Evolutionary conservation across 106 monocot genomes (phyloP).

Genomic region (Acorus gramineus): DNA sequence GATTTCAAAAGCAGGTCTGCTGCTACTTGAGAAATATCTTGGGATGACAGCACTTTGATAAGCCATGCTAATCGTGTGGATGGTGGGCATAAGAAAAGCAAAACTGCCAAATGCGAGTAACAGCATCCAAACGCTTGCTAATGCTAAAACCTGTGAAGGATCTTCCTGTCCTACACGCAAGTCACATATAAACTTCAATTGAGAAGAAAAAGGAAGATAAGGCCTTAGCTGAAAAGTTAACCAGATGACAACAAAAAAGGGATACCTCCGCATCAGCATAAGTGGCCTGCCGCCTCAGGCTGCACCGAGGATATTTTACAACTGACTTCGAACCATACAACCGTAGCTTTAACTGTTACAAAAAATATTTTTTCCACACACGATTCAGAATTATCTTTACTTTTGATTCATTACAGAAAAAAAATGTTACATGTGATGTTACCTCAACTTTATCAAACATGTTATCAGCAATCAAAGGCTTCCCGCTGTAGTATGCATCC

Average conservation of each 20-base stretch:
- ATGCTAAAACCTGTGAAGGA: constrained; percentile 69
- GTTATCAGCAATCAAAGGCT: constrained; percentile 86
- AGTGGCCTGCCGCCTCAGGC: constrained; percentile 66
- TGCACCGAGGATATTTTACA: constrained; percentile 94
- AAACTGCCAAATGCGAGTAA: constrained; percentile 51
- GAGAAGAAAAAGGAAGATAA: constrained; percentile 6
- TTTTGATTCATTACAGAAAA: neutral
- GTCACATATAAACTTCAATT: constrained; percentile 32
- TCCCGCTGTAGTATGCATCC: constrained; percentile 90
- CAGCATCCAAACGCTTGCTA: constrained; percentile 74
- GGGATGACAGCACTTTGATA: constrained; percentile 29
- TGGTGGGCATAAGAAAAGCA: constrained; percentile 40
- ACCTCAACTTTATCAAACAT: constrained; percentile 99
- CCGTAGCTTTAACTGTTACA: constrained; percentile 69
- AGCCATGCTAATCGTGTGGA: constrained; percentile 26
- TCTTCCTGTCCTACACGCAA: constrained; percentile 99
- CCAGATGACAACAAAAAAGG: constrained; percentile 2
- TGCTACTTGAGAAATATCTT: constrained; percentile 16
- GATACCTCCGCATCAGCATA: constrained; percentile 97
- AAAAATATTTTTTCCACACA: neutral
- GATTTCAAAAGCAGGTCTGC: constrained; percentile 36
- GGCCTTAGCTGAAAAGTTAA: neutral
- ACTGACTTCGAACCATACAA: constrained; percentile 84
- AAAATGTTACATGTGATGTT: neutral
- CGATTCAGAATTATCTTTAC: neutral